Conservation (phyloP, 2,329 filamentous ascomycete genomes). For the Cladophialophora immunda region DNA sequence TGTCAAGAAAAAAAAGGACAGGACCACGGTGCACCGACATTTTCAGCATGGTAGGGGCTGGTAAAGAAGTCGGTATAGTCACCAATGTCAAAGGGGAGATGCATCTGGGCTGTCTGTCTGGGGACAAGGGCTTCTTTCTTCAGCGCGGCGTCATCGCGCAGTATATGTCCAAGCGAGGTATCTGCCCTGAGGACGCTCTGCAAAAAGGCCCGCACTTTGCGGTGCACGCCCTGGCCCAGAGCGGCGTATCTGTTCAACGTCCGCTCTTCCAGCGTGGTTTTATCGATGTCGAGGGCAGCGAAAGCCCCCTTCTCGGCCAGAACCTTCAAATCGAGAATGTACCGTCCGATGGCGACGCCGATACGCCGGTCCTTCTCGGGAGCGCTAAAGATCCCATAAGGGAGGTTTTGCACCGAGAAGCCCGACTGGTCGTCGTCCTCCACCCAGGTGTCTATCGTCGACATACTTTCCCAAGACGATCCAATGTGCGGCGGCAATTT, state of each 20-base stretch:
- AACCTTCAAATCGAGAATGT: constrained; percentile 21
- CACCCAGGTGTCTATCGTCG: constrained; percentile 11
- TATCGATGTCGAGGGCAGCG: not conserved
- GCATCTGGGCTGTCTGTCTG: constrained; percentile 55
- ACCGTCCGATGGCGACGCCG: constrained; percentile 22
- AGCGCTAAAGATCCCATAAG: constrained; percentile 24
- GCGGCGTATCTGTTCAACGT: constrained; percentile 62
- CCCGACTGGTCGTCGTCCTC: not conserved
- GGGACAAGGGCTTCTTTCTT: constrained; percentile 3
- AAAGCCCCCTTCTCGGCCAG: constrained; percentile 9
- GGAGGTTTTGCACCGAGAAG: constrained; percentile 26
- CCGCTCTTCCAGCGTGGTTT: constrained; percentile 36
- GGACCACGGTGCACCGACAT: constrained; percentile 9
- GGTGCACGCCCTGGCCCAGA: constrained; percentile 51
- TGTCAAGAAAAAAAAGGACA: not conserved
- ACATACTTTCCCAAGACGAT: too few relatives aligned
- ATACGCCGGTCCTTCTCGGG: not conserved
- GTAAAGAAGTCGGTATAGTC: constrained; percentile 67
- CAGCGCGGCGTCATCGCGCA: constrained; percentile 17
- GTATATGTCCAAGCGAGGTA: constrained; percentile 4
- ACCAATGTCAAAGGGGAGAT: constrained; percentile 64
- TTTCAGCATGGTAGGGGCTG: constrained; percentile 21
- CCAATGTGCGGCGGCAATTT: too few relatives aligned
- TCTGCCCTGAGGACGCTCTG: constrained; percentile 32
- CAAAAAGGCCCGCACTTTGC: constrained; percentile 52